Conservation (phyloP, 2,329 filamentous ascomycete species). For the Diaporthe citriasiana region DNA sequence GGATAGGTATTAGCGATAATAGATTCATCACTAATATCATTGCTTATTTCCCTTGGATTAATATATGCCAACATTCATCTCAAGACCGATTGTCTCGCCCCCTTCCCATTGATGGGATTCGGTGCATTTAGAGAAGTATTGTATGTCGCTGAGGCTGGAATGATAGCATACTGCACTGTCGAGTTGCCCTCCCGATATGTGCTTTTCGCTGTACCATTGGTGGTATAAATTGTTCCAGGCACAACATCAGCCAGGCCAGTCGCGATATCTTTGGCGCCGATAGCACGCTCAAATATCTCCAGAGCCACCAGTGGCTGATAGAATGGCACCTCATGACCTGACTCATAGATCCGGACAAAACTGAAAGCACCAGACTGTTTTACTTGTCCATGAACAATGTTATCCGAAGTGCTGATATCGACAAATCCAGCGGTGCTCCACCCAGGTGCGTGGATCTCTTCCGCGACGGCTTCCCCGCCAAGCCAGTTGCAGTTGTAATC, state of each 20-base stretch:
- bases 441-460: slow-evolving; percentile 46
- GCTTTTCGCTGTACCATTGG: slow-evolving; percentile 55
- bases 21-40: neutral
- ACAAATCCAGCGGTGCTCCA: slow-evolving; percentile 50
- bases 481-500: slow-evolving; percentile 42
- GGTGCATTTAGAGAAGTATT: slow-evolving; percentile 50
- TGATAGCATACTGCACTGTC: slow-evolving; percentile 53
- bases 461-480: slow-evolving; percentile 36
- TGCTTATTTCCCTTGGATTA: neutral
- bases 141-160: slow-evolving; percentile 52
- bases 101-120: neutral
- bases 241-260: slow-evolving; percentile 61
- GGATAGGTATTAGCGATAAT: neutral
- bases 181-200: slow-evolving; percentile 61
- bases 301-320: slow-evolving; percentile 66
- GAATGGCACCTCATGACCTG: slow-evolving; percentile 62
- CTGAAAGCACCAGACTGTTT: slow-evolving; percentile 65
- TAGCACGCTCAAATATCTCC: slow-evolving; percentile 63
- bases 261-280: slow-evolving; percentile 63
- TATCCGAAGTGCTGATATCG: slow-evolving; percentile 46
- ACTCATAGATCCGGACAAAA: slow-evolving; percentile 62
- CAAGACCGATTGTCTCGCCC: neutral
- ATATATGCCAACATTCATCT: neutral
- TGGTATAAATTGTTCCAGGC: slow-evolving; percentile 50
- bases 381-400: slow-evolving; percentile 55